Evolutionary conservation across 2,329 filamentous ascomycete species (phyloP), one percentile per base, ranked within the genome.

Genomic region (Cytospora mali): DNA sequence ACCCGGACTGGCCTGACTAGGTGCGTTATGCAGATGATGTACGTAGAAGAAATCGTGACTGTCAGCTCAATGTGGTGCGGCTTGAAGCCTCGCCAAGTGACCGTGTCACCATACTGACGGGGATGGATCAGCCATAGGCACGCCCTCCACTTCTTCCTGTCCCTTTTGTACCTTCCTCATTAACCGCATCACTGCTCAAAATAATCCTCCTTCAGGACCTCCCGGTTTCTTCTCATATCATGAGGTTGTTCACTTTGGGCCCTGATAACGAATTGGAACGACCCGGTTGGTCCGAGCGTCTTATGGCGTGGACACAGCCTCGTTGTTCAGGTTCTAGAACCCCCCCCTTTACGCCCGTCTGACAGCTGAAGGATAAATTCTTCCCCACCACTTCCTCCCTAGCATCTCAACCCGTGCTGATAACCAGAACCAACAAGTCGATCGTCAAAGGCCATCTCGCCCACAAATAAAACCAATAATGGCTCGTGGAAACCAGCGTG

Each of bases 401-500:
- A 29, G 14, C 28, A 14, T 54, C 18, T 4, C 42, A 10, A 18
- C 42, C 42, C 42, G 42, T 46, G 42, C 42, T 46, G 7, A 21
- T 23, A 46, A 10, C 42, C 42, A 23, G 21, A 23, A 18, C 7
- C n/a, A 46, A 23, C n/a, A 23, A 46, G 42, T 46, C 42, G 3
- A 46, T 23, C 42, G 7, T 23, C 42, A 21, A 11, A 13, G 25
- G 13, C 27, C 18, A 14, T 29, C 33, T 16, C 58, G 35, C 27
- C 25, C 9, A 18, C 23, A 16, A 51, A 28, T 5, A 28, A 28
- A 33, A 54, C 14, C 49, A 33, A 71, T 65, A 67, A 98, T 98
- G 94, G 88, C 94, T 70, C 92, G 94, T 77, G 94, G 94, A 70
- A 98, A 98, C 78, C 94, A 98, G 83, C 90, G 94, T 73, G 93